Evolutionary conservation across 257 asterid genomes (phyloP).

Genomic region (Solanum medicagineum): DNA sequence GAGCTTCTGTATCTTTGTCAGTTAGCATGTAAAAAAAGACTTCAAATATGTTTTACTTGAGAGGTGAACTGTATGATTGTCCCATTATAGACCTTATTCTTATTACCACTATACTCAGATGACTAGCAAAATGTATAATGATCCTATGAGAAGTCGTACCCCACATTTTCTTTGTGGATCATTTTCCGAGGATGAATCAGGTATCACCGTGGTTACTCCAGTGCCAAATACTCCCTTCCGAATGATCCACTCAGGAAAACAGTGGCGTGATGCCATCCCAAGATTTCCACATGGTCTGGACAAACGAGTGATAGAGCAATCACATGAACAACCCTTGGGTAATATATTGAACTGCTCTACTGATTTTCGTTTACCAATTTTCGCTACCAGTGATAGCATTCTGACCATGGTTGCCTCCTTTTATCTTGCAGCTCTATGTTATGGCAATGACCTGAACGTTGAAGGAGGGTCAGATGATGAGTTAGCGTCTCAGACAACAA

Average conservation of each 20-base stretch:
- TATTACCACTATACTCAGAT: conserved; percentile 27
- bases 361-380: not conserved
- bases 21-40: not conserved
- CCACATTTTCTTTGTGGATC: conserved; percentile 76
- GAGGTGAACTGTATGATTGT: not conserved
- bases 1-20: not conserved
- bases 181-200: conserved; percentile 48
- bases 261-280: conserved; percentile 17
- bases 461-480: conserved; percentile 10
- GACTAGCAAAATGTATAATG: conserved; percentile 37
- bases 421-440: conserved; percentile 16
- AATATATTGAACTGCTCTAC: not conserved
- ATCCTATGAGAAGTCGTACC: conserved; percentile 45
- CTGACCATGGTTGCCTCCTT: not conserved
- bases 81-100: not conserved
- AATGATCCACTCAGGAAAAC: conserved; percentile 13
- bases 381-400: not conserved
- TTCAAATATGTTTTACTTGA: not conserved
- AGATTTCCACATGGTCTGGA: conserved; percentile 37
- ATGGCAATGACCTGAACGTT: conserved; percentile 6
- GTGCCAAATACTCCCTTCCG: conserved; percentile 23
- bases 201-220: conserved; percentile 38
- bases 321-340: conserved; percentile 15
- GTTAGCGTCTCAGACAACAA: not conserved
- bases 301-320: conserved; percentile 12